Evolutionary conservation across 2,329 filamentous ascomycete species (phyloP), one percentile per base, ranked within the genome.

Genomic region (Exophiala sp.): DNA sequence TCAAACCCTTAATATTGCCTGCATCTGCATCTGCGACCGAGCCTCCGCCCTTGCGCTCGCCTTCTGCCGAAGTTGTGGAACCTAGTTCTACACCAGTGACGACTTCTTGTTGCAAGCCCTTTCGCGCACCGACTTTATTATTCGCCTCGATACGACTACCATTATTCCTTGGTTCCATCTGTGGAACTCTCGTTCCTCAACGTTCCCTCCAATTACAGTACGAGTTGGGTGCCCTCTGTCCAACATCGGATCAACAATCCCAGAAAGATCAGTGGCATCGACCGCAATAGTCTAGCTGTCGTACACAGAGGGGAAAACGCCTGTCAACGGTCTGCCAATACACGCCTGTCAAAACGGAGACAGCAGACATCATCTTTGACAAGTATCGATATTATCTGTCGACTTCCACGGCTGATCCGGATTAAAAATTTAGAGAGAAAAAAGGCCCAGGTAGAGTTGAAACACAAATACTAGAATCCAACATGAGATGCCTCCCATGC

Each of bases 31-130:
- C 33, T 11, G 29, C 46, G 46, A 45, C 45, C 29, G 36, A 33
- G 47, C 52, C 47, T 47, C 52, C 55, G 52, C 57, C 54, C 45
- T 57, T 46, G 43, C 57, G 48, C 50, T 52, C 51, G 57, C 57
- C 57, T 50, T 52, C 44, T 53, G 48, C 52, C 54, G 57, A 42
- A 47, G 57, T 29, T 29, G 24, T 57, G 57, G 57, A 53, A 34
- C 51, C 44, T 52, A 50, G 41, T 48, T 35, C 38, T 44, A 29
- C 47, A 38, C 43, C 44, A 48, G 47, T 52, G 51, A 57, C 44
- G 45, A 50, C 47, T 54, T 47, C 52, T 38, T 33, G 18, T 39
- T 36, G 43, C 52, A 42, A 50, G 47, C 29, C 38, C 32, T 51
- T 41, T 11, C 41, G 32, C 24, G 24, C 36, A 52, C 47, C 34